Conservation (phyloP, 768 basidiomycete species). For the Amanita inopinata region DNA sequence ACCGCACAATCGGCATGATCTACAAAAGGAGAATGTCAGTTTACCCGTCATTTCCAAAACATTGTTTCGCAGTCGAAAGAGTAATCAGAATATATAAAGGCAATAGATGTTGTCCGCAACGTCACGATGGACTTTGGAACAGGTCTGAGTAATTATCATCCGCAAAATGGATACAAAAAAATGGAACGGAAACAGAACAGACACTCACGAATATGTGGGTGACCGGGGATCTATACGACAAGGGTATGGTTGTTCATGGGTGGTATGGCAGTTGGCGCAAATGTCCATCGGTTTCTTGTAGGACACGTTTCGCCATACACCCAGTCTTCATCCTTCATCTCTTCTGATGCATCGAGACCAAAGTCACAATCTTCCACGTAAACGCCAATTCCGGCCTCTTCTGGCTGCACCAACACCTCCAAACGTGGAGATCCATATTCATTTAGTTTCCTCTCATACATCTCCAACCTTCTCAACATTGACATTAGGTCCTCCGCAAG, state of each 20-base stretch:
- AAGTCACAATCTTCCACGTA: constrained; percentile 69
- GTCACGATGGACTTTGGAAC: constrained; percentile 47
- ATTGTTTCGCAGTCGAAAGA: constrained; percentile 10
- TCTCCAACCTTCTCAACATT: constrained; percentile 65
- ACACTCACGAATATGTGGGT: too few relatives aligned
- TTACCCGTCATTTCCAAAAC: too few relatives aligned
- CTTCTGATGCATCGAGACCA: constrained; percentile 21
- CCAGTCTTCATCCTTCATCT: constrained; percentile 49
- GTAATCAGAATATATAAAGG: constrained; percentile 38
- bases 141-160: constrained; percentile 75
- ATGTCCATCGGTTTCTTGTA: constrained; percentile 40
- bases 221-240: constrained; percentile 10
- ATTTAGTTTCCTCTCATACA: constrained; percentile 30
- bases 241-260: constrained; percentile 26
- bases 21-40: constrained; percentile 11
- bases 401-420: constrained; percentile 62
- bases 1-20: too few relatives aligned
- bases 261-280: constrained; percentile 46
- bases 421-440: constrained; percentile 13
- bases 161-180: constrained; percentile 12
- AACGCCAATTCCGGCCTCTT: constrained; percentile 65
- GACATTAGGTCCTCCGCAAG: constrained; percentile 82
- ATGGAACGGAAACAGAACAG: constrained; percentile 2
- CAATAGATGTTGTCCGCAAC: constrained; percentile 58
- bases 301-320: constrained; percentile 51